Percentiles rank a stretch among this genome's conserved stretches.
Conservation (phyloP, 1,284 basidiomycete species). For the Ustilago trichophora region DNA sequence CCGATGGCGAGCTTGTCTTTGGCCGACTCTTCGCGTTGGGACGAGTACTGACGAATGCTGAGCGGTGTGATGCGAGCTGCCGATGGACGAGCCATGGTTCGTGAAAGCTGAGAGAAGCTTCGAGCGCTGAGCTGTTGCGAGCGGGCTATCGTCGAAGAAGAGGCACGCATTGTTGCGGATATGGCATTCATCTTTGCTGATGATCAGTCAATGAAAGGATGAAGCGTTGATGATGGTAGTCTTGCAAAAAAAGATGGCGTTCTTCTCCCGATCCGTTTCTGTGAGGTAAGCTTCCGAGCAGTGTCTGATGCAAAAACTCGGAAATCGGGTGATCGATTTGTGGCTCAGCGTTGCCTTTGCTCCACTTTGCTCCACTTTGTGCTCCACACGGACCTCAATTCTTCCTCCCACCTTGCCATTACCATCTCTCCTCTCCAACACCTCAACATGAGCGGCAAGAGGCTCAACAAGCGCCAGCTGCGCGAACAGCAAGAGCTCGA, state of each 20-base stretch:
- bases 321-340: constrained; percentile 10
- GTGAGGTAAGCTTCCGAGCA: constrained; percentile 13
- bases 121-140: constrained; percentile 11
- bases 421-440: background rate
- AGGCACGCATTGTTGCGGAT: constrained; percentile 7
- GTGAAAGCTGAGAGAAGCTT: constrained; percentile 7
- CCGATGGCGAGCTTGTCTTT: constrained; percentile 46
- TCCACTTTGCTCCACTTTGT: too few species aligned
- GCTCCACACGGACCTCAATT: background rate
- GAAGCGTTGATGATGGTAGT: too few species aligned
- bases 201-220: background rate
- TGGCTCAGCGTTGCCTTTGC: constrained; percentile 5
- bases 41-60: constrained; percentile 7
- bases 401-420: background rate
- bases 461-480: constrained; percentile 60
- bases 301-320: constrained; percentile 5
- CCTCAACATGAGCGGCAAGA: constrained; percentile 49
- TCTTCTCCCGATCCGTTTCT: too few species aligned
- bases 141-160: constrained; percentile 9
- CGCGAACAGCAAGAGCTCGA: constrained; percentile 61
- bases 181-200: constrained; percentile 15
- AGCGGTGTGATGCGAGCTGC: constrained; percentile 6
- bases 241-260: too few species aligned
- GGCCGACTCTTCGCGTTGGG: constrained; percentile 38
- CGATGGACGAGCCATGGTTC: background rate